Conservation (phyloP, 495 filamentous ascomycete species). For the Aspergillus asperescens region DNA sequence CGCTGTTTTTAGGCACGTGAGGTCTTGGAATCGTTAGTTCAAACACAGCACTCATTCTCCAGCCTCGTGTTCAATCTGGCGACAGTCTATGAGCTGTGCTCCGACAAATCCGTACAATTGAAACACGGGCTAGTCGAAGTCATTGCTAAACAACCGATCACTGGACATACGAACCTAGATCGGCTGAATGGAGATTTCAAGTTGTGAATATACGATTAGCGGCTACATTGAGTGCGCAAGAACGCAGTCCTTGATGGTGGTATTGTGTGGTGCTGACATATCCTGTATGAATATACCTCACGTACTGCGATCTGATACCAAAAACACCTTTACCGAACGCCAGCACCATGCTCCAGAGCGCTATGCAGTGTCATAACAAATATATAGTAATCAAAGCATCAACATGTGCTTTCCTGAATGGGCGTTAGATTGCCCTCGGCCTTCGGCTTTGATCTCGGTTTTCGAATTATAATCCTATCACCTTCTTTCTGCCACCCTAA, state of each 20-base stretch:
- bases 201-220: conserved; percentile 41
- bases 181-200: conserved; percentile 73
- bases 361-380: conserved; percentile 3
- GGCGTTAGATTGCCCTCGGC: conserved; percentile 21
- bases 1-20: conserved; percentile 45
- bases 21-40: conserved; percentile 59
- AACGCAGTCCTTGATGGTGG: no score
- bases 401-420: conserved; percentile 18
- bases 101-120: conserved; percentile 60
- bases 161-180: conserved; percentile 56
- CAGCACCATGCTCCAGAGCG: conserved; percentile 15
- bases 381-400: not conserved
- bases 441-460: conserved; percentile 41
- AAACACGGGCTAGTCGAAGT: conserved; percentile 67
- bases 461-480: conserved; percentile 65
- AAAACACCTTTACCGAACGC: conserved; percentile 10
- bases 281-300: conserved; percentile 16
- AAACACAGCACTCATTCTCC: conserved; percentile 57
- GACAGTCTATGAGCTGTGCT: conserved; percentile 89
- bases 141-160: conserved; percentile 50
- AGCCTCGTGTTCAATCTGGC: conserved; percentile 82
- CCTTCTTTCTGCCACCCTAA: conserved; percentile 77
- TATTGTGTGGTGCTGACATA: not conserved
- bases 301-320: not conserved
- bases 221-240: no score